A percentile compares a stretch with the other conserved stretches of the same genome.
Conservation (phyloP, 345 rosid genomes). For the Rubroshorea leprosula region DNA sequence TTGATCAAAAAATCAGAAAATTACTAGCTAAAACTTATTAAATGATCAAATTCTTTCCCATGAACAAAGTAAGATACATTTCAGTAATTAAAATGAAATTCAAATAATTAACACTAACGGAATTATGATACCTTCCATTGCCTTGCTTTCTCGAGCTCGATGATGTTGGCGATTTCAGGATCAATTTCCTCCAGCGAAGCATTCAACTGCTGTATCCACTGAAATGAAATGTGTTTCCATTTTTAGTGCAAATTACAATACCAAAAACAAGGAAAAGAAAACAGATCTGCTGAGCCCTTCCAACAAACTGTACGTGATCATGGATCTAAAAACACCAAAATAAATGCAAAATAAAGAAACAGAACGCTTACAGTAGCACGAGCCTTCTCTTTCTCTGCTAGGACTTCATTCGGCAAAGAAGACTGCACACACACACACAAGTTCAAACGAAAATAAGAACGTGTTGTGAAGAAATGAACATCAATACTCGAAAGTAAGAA, state of each 20-base stretch:
- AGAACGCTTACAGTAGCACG: slow-evolving; percentile 46
- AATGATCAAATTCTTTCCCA: too few species aligned
- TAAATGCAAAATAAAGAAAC: neutral
- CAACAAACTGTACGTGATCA: too few species aligned
- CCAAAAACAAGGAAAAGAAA: slow-evolving; percentile 6
- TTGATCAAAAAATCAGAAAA: neutral
- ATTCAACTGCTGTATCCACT: slow-evolving; percentile 91
- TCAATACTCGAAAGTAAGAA: neutral
- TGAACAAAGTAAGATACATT: too few species aligned
- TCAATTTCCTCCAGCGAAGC: slow-evolving; percentile 72
- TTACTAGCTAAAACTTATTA: too few species aligned
- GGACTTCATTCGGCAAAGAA: slow-evolving; percentile 46
- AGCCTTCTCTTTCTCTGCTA: slow-evolving; percentile 45
- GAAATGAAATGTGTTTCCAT: slow-evolving; percentile 8
- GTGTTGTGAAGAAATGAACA: neutral
- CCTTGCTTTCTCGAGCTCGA: slow-evolving; percentile 96
- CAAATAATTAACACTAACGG: neutral
- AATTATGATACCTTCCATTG: slow-evolving; percentile 78
- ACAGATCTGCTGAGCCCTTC: too few species aligned
- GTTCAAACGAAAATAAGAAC: slow-evolving; percentile 3
- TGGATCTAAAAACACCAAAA: too few species aligned
- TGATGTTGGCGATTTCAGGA: slow-evolving; percentile 84
- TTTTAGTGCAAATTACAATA: neutral
- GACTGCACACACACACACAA: slow-evolving; percentile 64
- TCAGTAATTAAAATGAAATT: too few species aligned